phyloP scores from a whole-genome alignment of 345 rosid species.

The Psidium guajava region DNA sequence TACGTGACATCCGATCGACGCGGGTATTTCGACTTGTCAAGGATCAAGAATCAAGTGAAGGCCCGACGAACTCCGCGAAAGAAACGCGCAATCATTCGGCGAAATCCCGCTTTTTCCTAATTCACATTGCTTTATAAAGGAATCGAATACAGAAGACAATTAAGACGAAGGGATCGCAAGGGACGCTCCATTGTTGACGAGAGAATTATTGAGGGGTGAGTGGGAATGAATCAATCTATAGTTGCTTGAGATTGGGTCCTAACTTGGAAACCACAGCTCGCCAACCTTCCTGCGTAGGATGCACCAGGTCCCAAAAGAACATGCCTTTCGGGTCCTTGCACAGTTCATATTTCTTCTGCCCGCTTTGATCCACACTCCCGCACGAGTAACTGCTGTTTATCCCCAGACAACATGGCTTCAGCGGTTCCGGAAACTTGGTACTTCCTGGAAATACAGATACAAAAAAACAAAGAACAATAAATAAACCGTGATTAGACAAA shows the following conservation, averaged over 20 bases:
- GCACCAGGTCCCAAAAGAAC: constrained; percentile 49
- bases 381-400: constrained; percentile 2
- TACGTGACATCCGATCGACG: not conserved
- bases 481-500: not conserved
- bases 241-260: constrained; percentile 5
- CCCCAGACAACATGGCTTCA: constrained; percentile 26
- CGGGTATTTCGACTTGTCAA: not conserved
- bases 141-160: not conserved
- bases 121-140: not conserved
- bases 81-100: not conserved
- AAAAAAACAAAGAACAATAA: not conserved
- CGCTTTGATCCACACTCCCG: constrained; percentile 19
- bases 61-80: not conserved
- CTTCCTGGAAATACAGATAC: not conserved
- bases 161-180: not conserved
- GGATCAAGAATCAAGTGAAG: not conserved
- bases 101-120: not conserved
- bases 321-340: constrained; percentile 27
- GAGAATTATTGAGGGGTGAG: not conserved
- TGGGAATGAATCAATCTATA: not conserved
- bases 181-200: not conserved
- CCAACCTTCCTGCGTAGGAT: constrained; percentile 53
- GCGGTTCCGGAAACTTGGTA: constrained; percentile 2
- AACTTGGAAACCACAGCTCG: constrained; percentile 25
- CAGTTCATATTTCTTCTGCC: constrained; percentile 23